Base-by-base conservation (phyloP, 208 protist genomes). In the Trypanosomatidae sp. region DNA sequence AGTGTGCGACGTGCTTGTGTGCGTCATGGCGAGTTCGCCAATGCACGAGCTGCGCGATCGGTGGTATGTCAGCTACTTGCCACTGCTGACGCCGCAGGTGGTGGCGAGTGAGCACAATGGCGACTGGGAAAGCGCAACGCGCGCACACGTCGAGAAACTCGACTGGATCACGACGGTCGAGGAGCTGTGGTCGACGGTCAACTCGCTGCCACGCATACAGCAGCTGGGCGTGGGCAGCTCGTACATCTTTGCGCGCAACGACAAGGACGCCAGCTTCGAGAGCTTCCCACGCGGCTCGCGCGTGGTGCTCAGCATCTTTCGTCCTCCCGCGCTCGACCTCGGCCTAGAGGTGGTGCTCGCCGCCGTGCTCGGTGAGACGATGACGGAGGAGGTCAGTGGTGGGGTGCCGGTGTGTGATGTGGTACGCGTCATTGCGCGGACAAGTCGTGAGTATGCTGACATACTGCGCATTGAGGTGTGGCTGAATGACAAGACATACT, bases 151-250 rank as follows among this genome's bases (percentile, higher is more conserved):
- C 39, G 73, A 85, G 56, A 66, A 61, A 21, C 65, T 93, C 22
- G 84, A 93, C 65, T 89, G 72, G 57, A 63, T 93, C 27, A 75
- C 59, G 8, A 79, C 71, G 19, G 80, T 93, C 23, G 79, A 93
- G 53, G 84, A 93, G 65, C 53, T 89, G 18, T 93, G 84, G 80
- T 93, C 84, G 6, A 89, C 80, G 6, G 66, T 93, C 19, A 93
- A 93, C 47, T 93, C 84, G 19, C 64, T 93, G 5, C 84, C 84
- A 0, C 78, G 76, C 37, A 58, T 93, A 3, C 77, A 89, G 26
- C 68, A 85, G 43, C 61, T 93, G 33, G 74, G 64, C 35, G 70
- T 71, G 26, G 80, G 84, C 26, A 82, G 68, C 59, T 86, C 68
- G 15, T 75, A 83, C 58, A 82, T 93, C 30, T 81, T 93, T 42